These are phyloP conservation scores for Moniliophthora roreri DNA, from an alignment of 1,284 basidiomycete genomes.

Conservation along the genomic window DNA sequence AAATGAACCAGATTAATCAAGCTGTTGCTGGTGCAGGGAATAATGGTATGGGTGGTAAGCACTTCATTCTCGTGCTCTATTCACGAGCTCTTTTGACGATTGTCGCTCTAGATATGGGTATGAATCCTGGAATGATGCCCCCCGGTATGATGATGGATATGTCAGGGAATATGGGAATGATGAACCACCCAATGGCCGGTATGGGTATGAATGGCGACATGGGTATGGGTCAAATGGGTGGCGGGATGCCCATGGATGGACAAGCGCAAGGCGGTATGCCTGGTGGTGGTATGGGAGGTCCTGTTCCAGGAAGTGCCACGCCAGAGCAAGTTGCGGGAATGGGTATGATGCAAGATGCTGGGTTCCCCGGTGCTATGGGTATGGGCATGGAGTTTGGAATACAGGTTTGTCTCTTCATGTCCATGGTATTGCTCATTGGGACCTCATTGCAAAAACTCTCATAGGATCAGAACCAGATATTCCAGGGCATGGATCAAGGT, in stretches of 20 bases:
- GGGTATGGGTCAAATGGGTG: conserved; percentile 29
- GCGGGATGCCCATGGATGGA: conserved; percentile 35
- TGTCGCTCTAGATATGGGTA: conserved; percentile 12
- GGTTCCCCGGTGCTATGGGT: conserved; percentile 38
- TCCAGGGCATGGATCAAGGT: conserved; percentile 22
- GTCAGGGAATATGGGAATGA: conserved; percentile 44
- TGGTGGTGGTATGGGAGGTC: conserved; percentile 20
- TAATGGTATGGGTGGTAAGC: conserved; percentile 1
- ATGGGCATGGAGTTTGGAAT: conserved; percentile 50
- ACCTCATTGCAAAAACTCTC: conserved; percentile 5
- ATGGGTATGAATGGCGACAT: conserved; percentile 48
- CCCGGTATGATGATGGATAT: conserved; percentile 54
- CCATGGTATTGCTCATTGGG: neutral
- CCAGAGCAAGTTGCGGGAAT: conserved; percentile 44
- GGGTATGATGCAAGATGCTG: conserved; percentile 41
- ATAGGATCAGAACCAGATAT: conserved; percentile 47
- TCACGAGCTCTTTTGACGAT: no score
- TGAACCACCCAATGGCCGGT: conserved; percentile 43
- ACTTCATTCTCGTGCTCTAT: no score
- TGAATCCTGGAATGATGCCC: conserved; percentile 62
- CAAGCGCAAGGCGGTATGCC: conserved; percentile 30
- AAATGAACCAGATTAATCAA: conserved; percentile 6
- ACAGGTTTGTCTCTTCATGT: conserved; percentile 28
- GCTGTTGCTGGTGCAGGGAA: neutral
- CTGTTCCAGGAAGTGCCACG: conserved; percentile 19